Conservation (phyloP, 148 eudicot species). For the Gaultheria prostrata region DNA sequence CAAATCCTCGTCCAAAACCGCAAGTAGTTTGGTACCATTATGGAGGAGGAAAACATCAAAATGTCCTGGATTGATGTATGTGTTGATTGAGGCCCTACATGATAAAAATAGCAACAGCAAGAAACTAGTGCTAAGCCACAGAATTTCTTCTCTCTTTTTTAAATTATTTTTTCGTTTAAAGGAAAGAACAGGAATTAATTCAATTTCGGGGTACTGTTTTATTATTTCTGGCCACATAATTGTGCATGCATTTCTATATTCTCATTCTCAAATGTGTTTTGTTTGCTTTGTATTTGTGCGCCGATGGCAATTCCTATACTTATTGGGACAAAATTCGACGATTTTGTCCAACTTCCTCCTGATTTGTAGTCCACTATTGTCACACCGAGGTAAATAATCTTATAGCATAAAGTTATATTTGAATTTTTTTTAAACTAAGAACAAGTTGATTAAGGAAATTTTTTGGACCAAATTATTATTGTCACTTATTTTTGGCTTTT, state of each 20-base stretch:
- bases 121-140: background rate
- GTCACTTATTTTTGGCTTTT: too few relatives aligned
- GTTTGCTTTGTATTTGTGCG: background rate
- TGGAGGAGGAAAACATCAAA: background rate
- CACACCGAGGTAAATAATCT: conserved; percentile 41
- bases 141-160: background rate
- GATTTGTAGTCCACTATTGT: conserved; percentile 65
- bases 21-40: background rate
- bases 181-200: background rate
- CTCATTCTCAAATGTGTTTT: too few relatives aligned
- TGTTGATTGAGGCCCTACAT: background rate
- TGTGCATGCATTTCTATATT: too few relatives aligned
- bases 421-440: conserved; percentile 15
- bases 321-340: conserved; percentile 72
- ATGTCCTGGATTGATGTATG: background rate
- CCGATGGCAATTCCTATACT: conserved; percentile 64
- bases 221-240: background rate
- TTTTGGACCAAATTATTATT: too few relatives aligned
- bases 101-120: too few relatives aligned
- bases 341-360: conserved; percentile 57
- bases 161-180: too few relatives aligned
- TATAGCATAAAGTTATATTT: too few relatives aligned
- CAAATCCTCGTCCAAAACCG: too few relatives aligned
- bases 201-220: background rate
- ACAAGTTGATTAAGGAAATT: background rate